phyloP scores from a whole-genome alignment of 768 basidiomycete genomes.

The Agaricus sinodeliciosus region DNA sequence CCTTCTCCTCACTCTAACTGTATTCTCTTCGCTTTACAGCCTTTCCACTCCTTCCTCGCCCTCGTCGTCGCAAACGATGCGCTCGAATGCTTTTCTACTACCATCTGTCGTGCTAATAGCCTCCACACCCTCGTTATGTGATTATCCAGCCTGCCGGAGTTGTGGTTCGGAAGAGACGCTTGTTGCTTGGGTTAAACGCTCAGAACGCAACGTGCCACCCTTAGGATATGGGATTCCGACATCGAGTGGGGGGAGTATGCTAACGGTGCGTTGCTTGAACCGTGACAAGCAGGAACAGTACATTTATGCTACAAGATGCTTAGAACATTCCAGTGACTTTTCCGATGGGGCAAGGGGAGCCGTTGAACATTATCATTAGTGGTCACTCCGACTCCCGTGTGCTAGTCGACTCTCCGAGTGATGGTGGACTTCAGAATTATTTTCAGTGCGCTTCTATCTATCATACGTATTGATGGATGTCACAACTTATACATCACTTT shows the following conservation, averaged over 20 bases:
- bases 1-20: no score
- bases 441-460: slow-evolving; percentile 49
- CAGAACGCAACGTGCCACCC: slow-evolving; percentile 32
- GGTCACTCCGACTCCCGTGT: slow-evolving; percentile 68
- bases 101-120: slow-evolving; percentile 16
- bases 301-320: background rate
- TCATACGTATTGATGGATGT: background rate
- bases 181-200: background rate
- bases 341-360: slow-evolving; percentile 77
- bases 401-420: slow-evolving; percentile 45
- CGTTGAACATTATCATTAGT: slow-evolving; percentile 77
- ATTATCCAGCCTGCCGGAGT: slow-evolving; percentile 11
- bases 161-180: slow-evolving; percentile 14
- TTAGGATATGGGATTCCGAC: slow-evolving; percentile 57
- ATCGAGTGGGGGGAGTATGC: slow-evolving; percentile 54
- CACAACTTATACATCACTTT: background rate
- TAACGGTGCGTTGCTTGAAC: slow-evolving; percentile 47
- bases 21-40: no score
- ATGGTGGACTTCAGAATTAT: slow-evolving; percentile 81
- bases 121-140: slow-evolving; percentile 13
- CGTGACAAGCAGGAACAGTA: background rate
- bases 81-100: slow-evolving; percentile 4
- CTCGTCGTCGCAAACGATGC: slow-evolving; percentile 11
- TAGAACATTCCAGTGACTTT: slow-evolving; percentile 52
- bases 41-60: background rate